A percentile compares a stretch with the other conserved stretches of the same genome.
phyloP scores from a whole-genome alignment of 2,329 filamentous ascomycete species.

The Alternaria burnsii region DNA sequence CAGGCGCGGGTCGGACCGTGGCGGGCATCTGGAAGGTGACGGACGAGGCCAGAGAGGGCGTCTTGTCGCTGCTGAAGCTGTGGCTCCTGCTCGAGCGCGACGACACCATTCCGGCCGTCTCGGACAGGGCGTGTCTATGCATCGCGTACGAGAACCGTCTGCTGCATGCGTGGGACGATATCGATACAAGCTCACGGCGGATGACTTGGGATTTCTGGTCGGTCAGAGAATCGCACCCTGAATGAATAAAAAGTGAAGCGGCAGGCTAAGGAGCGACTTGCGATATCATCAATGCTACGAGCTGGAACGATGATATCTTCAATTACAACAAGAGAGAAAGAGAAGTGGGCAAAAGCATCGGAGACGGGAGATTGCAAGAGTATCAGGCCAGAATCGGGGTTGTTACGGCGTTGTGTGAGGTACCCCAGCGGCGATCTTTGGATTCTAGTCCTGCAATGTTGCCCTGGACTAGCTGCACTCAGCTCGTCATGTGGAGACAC shows the following conservation, averaged over 20 bases:
- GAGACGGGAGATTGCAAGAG: conserved; percentile 13
- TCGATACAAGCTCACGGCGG: background rate
- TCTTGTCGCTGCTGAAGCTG: conserved; percentile 75
- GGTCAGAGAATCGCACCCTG: background rate
- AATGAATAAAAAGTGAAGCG: conserved; percentile 23
- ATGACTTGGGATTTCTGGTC: background rate
- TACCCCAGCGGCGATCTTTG: conserved; percentile 21
- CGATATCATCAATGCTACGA: background rate
- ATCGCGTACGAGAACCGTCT: conserved; percentile 27
- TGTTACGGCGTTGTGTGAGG: conserved; percentile 10
- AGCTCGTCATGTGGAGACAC: background rate
- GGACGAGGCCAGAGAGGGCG: conserved; percentile 65
- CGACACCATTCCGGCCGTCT: conserved; percentile 45
- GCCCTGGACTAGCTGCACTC: conserved; percentile 2
- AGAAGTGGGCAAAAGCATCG: background rate
- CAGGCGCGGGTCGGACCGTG: conserved; percentile 76
- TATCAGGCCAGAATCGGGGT: conserved; percentile 12
- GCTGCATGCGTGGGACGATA: background rate
- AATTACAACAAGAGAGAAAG: background rate
- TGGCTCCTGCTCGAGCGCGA: conserved; percentile 49
- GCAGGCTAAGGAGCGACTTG: conserved; percentile 18
- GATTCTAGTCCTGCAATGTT: conserved; percentile 13
- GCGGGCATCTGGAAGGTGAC: conserved; percentile 68
- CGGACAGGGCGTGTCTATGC: conserved; percentile 48
- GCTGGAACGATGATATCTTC: background rate